Conservation (phyloP, 2,329 filamentous ascomycete species). For the Cercospora zeae-maydis region DNA sequence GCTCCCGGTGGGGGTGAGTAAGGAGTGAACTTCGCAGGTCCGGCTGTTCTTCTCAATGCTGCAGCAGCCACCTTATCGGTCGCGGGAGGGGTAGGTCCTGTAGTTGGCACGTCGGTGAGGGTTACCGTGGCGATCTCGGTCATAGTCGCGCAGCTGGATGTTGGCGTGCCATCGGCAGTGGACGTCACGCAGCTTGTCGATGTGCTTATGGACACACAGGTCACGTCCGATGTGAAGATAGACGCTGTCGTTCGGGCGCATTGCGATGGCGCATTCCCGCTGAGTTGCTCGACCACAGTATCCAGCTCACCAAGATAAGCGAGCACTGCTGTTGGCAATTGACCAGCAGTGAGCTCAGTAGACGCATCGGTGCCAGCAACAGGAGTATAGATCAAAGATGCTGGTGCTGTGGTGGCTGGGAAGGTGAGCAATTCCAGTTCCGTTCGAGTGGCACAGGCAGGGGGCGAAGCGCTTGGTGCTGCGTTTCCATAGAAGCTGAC, state of each 20-base stretch:
- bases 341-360: not conserved
- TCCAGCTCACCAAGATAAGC: not conserved
- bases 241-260: not conserved
- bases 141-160: not conserved
- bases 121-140: not conserved
- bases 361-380: not conserved
- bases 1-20: not conserved
- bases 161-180: not conserved
- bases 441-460: not conserved
- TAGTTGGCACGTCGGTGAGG: not conserved
- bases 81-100: not conserved
- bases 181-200: not conserved
- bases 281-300: not conserved
- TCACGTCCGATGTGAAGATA: not conserved
- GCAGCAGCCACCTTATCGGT: not conserved
- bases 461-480: not conserved
- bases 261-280: not conserved
- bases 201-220: not conserved
- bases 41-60: not conserved
- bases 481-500: not conserved
- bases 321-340: not conserved
- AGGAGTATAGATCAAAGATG: not conserved
- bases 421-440: not conserved
- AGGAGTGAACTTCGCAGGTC: not conserved
- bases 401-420: not conserved